Evolutionary conservation across 805 yeast species (phyloP), one percentile per base, ranked within the genome.

Genomic region (Hanseniaspora hatyaiensis): DNA sequence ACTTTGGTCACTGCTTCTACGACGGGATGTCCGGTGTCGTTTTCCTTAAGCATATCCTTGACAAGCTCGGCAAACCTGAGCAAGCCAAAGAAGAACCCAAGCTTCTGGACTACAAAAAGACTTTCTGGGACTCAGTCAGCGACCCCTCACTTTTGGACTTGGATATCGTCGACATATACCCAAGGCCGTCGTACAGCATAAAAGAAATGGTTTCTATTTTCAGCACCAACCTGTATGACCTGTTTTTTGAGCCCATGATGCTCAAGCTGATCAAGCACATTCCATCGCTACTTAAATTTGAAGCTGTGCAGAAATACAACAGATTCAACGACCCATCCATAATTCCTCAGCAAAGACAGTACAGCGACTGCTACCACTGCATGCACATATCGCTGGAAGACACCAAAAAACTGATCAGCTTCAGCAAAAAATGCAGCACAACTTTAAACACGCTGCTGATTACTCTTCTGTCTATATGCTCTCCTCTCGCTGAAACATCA

Each of bases 11-110:
- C 12, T 34, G 43, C 12, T 42, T 48, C 4, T 37, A 34, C 8
- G 51, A 48, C 26, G 51, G 51, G 5, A 37, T 48, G 18, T 48
- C 51, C 5, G 47, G 47, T 3, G 34, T 32, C 3, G 37, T 12
- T 15, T 32, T 48, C 20, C 28, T 40, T 8, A 18, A 37, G 8
- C 8, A 32, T 3, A 28, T 47, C 4, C n/a, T 47, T 3, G 23
- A 37, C n/a, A 34, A 22, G 3, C 6, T 47, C 16, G 22, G 13
- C 12, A n/a, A 36, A 5, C 23, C 6, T 6, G 15, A 28, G 9
- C 3, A 23, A 3, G 18, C 24, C 5, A 8, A 16, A 5, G n/a
- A 34, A 18, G 24, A 22, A 16, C 8, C 3, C 20, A 34, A 15
- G 12, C 8, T 31, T 13, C 8, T 36, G 2, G 24, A 41, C 15